These are phyloP conservation scores for Citeromyces matritensis DNA, from an alignment of 805 yeast genomes.

Conservation along the genomic window DNA sequence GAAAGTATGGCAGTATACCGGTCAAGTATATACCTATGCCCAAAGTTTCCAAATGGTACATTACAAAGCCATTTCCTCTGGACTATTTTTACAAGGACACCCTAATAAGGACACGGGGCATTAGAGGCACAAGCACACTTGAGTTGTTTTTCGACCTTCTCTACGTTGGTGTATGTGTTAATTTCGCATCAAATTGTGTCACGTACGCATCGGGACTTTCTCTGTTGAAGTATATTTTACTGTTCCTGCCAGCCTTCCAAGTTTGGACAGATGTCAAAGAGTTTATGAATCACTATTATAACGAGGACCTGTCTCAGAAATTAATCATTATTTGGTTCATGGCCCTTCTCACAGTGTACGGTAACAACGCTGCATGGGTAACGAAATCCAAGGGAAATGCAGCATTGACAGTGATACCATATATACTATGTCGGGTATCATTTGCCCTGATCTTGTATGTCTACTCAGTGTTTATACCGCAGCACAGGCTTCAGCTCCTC, in stretches of 20 bases:
- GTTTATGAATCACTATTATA: slow-evolving; percentile 47
- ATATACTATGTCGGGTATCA: slow-evolving; percentile 28
- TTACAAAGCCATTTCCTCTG: slow-evolving; percentile 35
- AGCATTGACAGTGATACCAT: slow-evolving; percentile 29
- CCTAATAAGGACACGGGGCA: slow-evolving; percentile 39
- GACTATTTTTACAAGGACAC: slow-evolving; percentile 45
- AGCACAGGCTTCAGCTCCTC: slow-evolving; percentile 35
- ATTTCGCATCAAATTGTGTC: slow-evolving; percentile 37
- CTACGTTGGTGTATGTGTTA: slow-evolving; percentile 50
- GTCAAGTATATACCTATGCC: slow-evolving; percentile 31
- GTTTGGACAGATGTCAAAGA: slow-evolving; percentile 53
- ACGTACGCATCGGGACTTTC: slow-evolving; percentile 31
- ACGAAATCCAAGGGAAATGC: slow-evolving; percentile 20
- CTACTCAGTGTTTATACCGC: slow-evolving; percentile 30
- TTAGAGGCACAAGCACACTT: slow-evolving; percentile 33
- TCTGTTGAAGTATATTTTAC: slow-evolving; percentile 28
- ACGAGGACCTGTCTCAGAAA: slow-evolving; percentile 42
- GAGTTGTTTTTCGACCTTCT: slow-evolving; percentile 50
- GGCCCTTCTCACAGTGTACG: slow-evolving; percentile 29
- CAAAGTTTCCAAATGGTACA: slow-evolving; percentile 14
- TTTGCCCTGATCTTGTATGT: slow-evolving; percentile 15
- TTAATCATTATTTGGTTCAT: slow-evolving; percentile 37
- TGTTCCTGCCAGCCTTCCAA: slow-evolving; percentile 45
- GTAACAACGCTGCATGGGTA: slow-evolving; percentile 27
- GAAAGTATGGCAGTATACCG: slow-evolving; percentile 31